Percentiles rank a stretch among this genome's conserved stretches.
Evolutionary conservation across 768 basidiomycete species (phyloP).

Genomic region (Termitomyces sp.): DNA sequence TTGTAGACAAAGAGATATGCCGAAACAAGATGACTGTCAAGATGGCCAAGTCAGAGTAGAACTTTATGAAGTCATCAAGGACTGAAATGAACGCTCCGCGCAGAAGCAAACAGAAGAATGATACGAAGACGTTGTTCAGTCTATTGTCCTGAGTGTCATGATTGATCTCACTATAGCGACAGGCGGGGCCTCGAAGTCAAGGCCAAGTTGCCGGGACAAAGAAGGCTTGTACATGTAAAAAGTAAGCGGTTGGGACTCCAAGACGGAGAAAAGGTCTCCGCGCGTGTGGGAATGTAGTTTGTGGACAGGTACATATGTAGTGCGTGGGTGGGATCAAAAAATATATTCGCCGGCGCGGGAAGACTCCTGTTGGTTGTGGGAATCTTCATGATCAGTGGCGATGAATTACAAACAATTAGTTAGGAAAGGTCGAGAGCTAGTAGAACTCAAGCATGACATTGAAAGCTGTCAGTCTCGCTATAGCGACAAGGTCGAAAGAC

Average conservation of each 20-base stretch:
- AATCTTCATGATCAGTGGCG: background rate
- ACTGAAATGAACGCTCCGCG: background rate
- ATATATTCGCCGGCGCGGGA: no score
- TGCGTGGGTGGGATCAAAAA: no score
- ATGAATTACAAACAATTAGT: no score
- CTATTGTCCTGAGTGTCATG: background rate
- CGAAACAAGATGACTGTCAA: background rate
- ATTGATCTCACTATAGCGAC: background rate
- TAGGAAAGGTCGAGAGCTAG: background rate
- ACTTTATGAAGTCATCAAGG: background rate
- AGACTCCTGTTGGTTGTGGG: background rate
- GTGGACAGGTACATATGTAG: background rate
- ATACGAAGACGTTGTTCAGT: background rate
- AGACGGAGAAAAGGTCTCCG: background rate
- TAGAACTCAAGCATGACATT: background rate
- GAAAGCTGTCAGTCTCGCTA: background rate
- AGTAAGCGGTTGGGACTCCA: background rate
- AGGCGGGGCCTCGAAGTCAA: background rate
- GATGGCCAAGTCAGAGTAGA: no score
- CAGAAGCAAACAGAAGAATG: background rate
- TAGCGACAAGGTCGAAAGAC: background rate
- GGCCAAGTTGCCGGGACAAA: background rate
- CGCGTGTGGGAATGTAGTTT: background rate
- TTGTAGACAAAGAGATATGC: background rate
- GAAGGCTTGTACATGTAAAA: background rate